Conservation (phyloP, 306 rosid genomes). For the Pachyrhizus erosus region DNA sequence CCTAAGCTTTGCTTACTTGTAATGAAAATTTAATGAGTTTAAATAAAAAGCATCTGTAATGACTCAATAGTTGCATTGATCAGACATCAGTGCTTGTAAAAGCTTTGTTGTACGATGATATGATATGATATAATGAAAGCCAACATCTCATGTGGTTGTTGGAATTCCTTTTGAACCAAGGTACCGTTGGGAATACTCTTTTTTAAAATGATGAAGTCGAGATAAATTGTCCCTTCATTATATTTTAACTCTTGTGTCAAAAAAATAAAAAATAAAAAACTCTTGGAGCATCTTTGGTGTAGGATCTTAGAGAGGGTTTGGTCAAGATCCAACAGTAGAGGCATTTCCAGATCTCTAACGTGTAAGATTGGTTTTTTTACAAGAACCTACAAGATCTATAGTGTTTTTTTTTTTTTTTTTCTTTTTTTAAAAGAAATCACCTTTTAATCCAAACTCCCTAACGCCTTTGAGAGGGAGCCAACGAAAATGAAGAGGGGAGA, state of each 20-base stretch:
- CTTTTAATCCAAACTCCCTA: too few species aligned
- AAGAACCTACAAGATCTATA: too few species aligned
- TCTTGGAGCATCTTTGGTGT: too few species aligned
- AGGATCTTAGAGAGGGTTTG: too few species aligned
- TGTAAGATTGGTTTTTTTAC: too few species aligned
- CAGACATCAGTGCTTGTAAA: background rate
- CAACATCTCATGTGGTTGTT: background rate
- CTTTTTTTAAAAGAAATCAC: too few species aligned
- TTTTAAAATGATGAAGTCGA: background rate
- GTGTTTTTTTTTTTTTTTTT: too few species aligned
- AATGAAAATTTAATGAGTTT: constrained; percentile 31
- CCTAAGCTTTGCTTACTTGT: constrained; percentile 16
- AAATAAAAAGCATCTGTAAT: constrained; percentile 27
- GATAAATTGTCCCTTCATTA: background rate
- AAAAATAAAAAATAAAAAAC: too few species aligned
- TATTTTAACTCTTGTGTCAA: background rate
- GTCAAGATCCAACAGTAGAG: too few species aligned
- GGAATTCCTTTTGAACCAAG: constrained; percentile 20
- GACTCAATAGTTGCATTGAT: constrained; percentile 11
- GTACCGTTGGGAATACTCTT: background rate
- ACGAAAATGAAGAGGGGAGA: too few species aligned
- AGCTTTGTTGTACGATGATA: background rate
- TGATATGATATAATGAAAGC: background rate
- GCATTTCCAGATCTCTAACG: too few species aligned
- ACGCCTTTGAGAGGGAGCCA: too few species aligned